Conservation (phyloP, 2,329 filamentous ascomycete genomes). For the Trichoderma asperellum region DNA sequence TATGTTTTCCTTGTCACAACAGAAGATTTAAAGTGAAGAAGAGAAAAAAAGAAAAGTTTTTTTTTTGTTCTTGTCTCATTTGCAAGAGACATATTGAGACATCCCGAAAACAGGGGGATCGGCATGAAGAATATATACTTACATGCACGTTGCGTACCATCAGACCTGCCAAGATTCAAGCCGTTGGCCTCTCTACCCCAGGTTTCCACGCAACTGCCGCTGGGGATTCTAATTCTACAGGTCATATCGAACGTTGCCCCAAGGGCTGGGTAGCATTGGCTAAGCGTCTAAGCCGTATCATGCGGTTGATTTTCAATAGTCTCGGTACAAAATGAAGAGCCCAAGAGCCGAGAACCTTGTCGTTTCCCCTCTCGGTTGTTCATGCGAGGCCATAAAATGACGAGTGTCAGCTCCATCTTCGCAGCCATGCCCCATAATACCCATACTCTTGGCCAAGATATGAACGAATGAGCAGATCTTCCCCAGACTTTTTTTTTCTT, state of each 20-base stretch:
- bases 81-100: neutral
- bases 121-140: neutral
- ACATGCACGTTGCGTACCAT: neutral
- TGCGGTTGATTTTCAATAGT: neutral
- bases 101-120: neutral
- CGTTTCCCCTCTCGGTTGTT: neutral
- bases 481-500: conserved; percentile 4
- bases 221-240: neutral
- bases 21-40: too few relatives aligned
- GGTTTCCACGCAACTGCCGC: neutral
- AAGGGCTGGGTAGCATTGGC: neutral
- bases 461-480: neutral
- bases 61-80: neutral
- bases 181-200: neutral
- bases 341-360: neutral
- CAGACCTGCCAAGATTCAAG: neutral
- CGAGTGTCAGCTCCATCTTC: neutral
- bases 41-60: neutral
- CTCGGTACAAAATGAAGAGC: neutral
- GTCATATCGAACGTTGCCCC: neutral
- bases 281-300: neutral
- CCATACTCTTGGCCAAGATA: conserved; percentile 1
- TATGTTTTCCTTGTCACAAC: neutral
- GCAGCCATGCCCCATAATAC: neutral
- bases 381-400: neutral